These are phyloP conservation scores for Coelastrella sp. DNA, from an alignment of 139 green algal genomes.

Conservation along the genomic window DNA sequence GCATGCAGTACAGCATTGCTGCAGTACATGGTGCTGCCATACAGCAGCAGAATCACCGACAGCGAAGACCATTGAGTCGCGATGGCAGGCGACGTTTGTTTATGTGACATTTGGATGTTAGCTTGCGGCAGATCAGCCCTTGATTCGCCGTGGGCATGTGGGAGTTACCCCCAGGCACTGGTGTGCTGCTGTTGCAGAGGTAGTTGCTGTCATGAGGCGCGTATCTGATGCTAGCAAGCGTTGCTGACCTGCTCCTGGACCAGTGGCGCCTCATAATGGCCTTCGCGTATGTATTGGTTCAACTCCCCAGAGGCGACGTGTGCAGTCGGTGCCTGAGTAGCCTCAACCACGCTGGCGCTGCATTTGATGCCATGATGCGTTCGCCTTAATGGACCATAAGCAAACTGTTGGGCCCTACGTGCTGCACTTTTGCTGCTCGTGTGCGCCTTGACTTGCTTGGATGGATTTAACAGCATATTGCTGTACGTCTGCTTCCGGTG, in stretches of 20 bases:
- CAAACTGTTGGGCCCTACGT: neutral
- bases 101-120: no score
- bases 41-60: no score
- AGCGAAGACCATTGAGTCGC: no score
- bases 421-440: neutral
- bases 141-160: no score
- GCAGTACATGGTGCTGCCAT: no score
- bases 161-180: no score
- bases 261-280: conserved; percentile 70
- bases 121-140: no score
- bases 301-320: conserved; percentile 36
- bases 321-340: neutral
- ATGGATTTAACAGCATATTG: neutral
- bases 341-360: neutral
- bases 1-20: no score
- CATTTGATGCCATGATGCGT: neutral
- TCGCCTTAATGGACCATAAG: neutral
- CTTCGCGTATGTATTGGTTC: conserved; percentile 73
- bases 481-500: no score
- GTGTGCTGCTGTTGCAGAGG: no score
- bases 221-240: neutral
- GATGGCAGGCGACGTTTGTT: no score
- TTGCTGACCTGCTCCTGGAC: conserved; percentile 66
- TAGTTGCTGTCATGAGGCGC: no score
- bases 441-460: neutral